Evolutionary conservation across 805 yeast species (phyloP), one percentile per base, ranked within the genome.

Genomic region (Metschnikowia amazonensis): DNA sequence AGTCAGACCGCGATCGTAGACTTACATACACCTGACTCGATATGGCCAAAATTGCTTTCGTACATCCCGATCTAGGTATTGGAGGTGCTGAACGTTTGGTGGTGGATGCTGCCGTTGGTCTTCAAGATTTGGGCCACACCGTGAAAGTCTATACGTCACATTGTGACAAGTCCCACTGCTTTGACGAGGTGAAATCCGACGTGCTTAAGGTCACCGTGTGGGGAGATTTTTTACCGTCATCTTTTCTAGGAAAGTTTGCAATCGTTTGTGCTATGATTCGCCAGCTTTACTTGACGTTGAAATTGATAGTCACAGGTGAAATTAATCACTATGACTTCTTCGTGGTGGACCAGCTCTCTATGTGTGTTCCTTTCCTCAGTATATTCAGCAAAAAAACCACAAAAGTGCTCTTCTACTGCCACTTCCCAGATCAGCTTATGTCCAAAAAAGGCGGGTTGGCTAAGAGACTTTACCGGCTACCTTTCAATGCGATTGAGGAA

Each of bases 11-110:
- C 27, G 29, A 9, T 25, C 29, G 9, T 10, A 16, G 13, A 16
- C 23, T 6, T 14, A 23, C 29, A n/a, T 35, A 34, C 25, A 34
- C 36, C 25, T 11, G 16, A 21, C 17, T 21, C 17, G 7, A 34
- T 14, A 52, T 51, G 56, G 35, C 51, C 16, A 80, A 73, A 48
- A 75, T 92, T 29, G 97, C 97, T 1, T 87, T 94, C 56, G 67
- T 94, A 4, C 99, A 94, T 60, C 99, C 99, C 0, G 99, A 94
- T 66, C 69, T 94, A 44, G 99, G 99, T 0, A 92, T 92, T 46
- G 99, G 86, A 4, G 99, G 99, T 3, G 99, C 99, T 1, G 99
- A 94, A 62, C 74, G 99, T 48, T 74, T 95, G n/a, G 89, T 94
- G 1, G 96, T 94, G 1, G 99, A 94, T 65, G 89, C 95, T 2